Percentiles rank a stretch among this genome's conserved stretches.
These are phyloP conservation scores for Chaetomiaceae sp. DNA, from an alignment of 2,329 filamentous ascomycete species.

Conservation along the genomic window DNA sequence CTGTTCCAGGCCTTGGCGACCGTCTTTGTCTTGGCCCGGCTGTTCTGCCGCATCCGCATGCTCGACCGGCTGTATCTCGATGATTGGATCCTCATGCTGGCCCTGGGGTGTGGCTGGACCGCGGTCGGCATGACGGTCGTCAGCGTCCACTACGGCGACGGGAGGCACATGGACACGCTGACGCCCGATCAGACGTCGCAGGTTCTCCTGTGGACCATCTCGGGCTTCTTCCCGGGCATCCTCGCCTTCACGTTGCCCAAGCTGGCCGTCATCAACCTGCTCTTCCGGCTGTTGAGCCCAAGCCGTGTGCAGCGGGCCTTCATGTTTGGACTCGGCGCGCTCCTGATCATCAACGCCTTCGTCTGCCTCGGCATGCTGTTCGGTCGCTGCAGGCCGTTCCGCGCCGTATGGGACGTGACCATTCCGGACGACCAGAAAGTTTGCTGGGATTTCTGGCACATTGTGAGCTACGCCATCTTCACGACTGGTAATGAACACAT, in stretches of 20 bases:
- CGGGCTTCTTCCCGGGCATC: slow-evolving; percentile 36
- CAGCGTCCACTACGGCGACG: slow-evolving; percentile 36
- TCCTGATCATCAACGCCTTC: slow-evolving; percentile 32
- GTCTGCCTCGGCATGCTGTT: slow-evolving; percentile 38
- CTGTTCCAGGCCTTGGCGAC: no score
- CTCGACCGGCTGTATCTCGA: slow-evolving; percentile 34
- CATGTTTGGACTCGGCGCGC: slow-evolving; percentile 35
- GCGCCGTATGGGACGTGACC: slow-evolving; percentile 38
- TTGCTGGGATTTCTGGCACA: slow-evolving; percentile 35
- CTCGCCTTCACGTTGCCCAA: slow-evolving; percentile 40
- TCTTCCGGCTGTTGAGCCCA: slow-evolving; percentile 38
- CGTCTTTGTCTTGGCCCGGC: slow-evolving; percentile 31
- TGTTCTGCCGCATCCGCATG: slow-evolving; percentile 32
- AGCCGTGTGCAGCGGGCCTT: neutral
- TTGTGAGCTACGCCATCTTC: slow-evolving; percentile 36
- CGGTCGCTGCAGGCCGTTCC: slow-evolving; percentile 38
- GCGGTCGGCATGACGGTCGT: no score
- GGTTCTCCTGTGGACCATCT: slow-evolving; percentile 33
- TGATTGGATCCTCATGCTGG: slow-evolving; percentile 29
- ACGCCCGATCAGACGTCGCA: slow-evolving; percentile 27
- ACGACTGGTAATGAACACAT: neutral
- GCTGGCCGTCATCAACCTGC: slow-evolving; percentile 37
- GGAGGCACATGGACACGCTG: slow-evolving; percentile 35
- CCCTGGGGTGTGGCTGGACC: no score
- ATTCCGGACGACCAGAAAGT: slow-evolving; percentile 28